Base-by-base conservation (phyloP, 345 rosid species). In the Reutealis trisperma region DNA sequence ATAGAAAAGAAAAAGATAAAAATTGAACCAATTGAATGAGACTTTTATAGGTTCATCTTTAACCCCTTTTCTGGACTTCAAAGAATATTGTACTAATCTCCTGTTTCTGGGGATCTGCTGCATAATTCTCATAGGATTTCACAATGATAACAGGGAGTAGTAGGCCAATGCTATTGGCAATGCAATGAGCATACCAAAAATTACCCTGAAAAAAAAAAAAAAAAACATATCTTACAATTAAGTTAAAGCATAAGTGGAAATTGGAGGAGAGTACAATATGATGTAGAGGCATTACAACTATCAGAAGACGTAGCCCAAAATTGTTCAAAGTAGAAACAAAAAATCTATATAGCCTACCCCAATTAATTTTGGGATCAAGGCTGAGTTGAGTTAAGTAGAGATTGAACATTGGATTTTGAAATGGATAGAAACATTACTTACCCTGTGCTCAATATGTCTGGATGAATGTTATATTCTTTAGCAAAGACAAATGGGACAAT, bases 401-500 rank as follows among this genome's bases (percentile, higher is more conserved):
- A 14, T 45, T 67, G 37, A 16, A 52, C 37, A 8, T 54, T 55
- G 58, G 55, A 63, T 37, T 27, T 63, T 34, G n/a, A 1, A 9
- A 54, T 27, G 7, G 57, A 59, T 15, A 14, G 58, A 63, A 44
- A 13, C 25, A 27, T 21, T 30, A 44, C 22, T 78, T 86, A 94
- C 97, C 90, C 90, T 9, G 99, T 90, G 83, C 99, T 91, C 42
- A 92, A 49, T 45, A 92, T 67, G 55, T 95, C 92, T 3, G 98
- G 96, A 87, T 93, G 83, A 79, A 92, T 85, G 79, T 90, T 85
- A 63, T 93, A 95, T 79, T 95, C 96, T 85, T 89, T 93, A 10
- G 99, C 96, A 37, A 95, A 92, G 42, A 95, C 97, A 78, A 95
- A 92, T 25, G 98, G 97, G 59, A 93, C 96, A 0, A 95, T 81